Evolutionary conservation across 2,329 filamentous ascomycete species (phyloP).

Genomic region (Pseudohalonectria lignicola): DNA sequence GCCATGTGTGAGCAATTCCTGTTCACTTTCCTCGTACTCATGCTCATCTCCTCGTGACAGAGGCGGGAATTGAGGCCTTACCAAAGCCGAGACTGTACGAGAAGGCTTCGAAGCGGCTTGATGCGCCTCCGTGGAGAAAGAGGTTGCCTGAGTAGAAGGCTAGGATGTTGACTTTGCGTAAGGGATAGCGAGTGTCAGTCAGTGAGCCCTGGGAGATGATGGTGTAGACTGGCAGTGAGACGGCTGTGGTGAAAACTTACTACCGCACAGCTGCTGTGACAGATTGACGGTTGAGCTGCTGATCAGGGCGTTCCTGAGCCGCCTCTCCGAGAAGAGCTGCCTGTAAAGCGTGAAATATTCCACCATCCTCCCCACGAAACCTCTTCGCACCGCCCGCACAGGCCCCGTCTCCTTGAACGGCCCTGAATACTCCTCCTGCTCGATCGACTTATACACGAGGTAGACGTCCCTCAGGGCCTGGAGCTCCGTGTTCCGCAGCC

Average conservation of each 20-base stretch:
- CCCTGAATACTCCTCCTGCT: constrained; percentile 2
- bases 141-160: constrained; percentile 30
- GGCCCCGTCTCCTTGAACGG: neutral
- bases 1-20: no score
- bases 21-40: no score
- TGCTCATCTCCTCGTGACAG: no score
- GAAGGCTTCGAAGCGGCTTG: constrained; percentile 12
- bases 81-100: constrained; percentile 19
- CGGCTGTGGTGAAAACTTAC: constrained; percentile 9
- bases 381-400: constrained; percentile 6
- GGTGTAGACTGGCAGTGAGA: neutral
- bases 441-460: constrained; percentile 21
- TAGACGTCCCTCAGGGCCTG: constrained; percentile 30
- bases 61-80: no score
- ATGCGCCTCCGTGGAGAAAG: constrained; percentile 1
- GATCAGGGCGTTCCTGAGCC: constrained; percentile 16
- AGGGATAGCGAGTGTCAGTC: no score
- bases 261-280: constrained; percentile 22
- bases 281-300: constrained; percentile 19
- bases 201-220: no score
- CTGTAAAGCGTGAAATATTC: constrained; percentile 1
- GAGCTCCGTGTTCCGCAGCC: constrained; percentile 26
- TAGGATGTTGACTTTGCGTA: constrained; percentile 28
- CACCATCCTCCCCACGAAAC: constrained; percentile 11
- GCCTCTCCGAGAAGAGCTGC: constrained; percentile 1